Conservation (phyloP, 2,329 filamentous ascomycete species). For the Ophiognomonia clavigignenti-juglandacearum region DNA sequence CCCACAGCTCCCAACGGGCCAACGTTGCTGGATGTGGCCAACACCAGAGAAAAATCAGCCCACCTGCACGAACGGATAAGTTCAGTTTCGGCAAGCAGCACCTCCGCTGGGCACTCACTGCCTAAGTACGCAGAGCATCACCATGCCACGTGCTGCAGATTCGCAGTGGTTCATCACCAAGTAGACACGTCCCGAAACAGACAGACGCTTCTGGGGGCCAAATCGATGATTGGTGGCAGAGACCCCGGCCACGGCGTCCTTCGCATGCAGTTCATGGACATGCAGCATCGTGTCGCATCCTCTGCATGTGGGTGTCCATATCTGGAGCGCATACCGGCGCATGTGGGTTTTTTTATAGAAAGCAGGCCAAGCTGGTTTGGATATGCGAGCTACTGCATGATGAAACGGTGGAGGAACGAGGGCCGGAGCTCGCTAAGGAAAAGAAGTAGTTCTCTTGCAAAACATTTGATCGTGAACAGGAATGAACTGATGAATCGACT, state of each 20-base stretch:
- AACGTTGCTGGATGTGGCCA: background rate
- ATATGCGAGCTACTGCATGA: too few species aligned
- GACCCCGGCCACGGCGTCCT: background rate
- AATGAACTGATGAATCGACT: too few species aligned
- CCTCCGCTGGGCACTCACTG: too few species aligned
- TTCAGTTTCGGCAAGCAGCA: too few species aligned
- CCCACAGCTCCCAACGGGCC: background rate
- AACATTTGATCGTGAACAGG: too few species aligned
- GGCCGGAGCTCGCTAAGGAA: too few species aligned
- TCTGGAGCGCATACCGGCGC: background rate
- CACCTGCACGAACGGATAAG: background rate
- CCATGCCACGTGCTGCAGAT: background rate
- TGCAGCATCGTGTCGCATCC: background rate
- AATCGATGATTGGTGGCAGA: too few species aligned
- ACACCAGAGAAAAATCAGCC: background rate
- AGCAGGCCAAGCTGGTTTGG: too few species aligned
- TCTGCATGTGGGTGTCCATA: background rate
- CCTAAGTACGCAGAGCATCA: too few species aligned
- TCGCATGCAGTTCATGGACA: background rate
- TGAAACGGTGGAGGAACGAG: too few species aligned
- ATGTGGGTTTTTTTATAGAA: background rate
- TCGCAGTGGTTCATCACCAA: background rate
- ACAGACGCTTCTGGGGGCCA: too few species aligned
- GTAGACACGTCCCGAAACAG: background rate
- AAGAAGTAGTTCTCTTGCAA: too few species aligned